Evolutionary conservation across 1,284 basidiomycete species (phyloP), one percentile per base, ranked within the genome.

Genomic region (Ceratobasidium sp.): DNA sequence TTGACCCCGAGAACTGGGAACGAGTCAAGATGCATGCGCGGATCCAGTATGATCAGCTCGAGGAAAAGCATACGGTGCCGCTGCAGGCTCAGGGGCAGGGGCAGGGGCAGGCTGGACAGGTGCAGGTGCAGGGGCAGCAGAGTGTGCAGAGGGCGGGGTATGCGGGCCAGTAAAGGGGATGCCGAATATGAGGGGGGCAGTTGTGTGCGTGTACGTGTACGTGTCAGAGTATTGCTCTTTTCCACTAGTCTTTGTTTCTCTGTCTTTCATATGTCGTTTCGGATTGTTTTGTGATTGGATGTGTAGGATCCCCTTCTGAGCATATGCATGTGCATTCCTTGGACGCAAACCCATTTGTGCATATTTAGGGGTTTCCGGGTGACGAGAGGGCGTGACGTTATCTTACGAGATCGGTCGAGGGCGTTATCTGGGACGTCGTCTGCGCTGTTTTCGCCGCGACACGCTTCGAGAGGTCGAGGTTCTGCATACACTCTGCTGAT

Each of bases 1-100:
- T 95, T 89, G 95, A 98, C 80, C 91, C 93, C 7, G 92, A 93
- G 68, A 89, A 89, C 78, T 98, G 95, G 95, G 86, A 88, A 75
- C 94, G 94, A 84, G 89, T 92, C 78, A 86, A 90, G 79, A 93
- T 93, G 83, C 92, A 95, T 81, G 92, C 96, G 88, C 90, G 90
- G 22, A 92, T 96, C 76, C 85, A 93, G 77, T 96, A 96, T 80
- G 83, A 90, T 75, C 92, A 94, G 81, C 84, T 96, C 78, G 95
- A 96, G 84, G 94, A 96, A 83, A 94, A 93, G 86, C 66, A 71
- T 59, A 58, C 53, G 2, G 66, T 71, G 22, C 66, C 66, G 24
- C 37, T 62, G 16, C 39, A 41, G 37, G 6, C 37, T 16, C 27
- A 29, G 22, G 9, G 6, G 11, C 39, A 24, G 59, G 54, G 54